These are phyloP conservation scores for Trichophyton verrucosum DNA, from an alignment of 2,329 filamentous ascomycete species.

Conservation along the genomic window DNA sequence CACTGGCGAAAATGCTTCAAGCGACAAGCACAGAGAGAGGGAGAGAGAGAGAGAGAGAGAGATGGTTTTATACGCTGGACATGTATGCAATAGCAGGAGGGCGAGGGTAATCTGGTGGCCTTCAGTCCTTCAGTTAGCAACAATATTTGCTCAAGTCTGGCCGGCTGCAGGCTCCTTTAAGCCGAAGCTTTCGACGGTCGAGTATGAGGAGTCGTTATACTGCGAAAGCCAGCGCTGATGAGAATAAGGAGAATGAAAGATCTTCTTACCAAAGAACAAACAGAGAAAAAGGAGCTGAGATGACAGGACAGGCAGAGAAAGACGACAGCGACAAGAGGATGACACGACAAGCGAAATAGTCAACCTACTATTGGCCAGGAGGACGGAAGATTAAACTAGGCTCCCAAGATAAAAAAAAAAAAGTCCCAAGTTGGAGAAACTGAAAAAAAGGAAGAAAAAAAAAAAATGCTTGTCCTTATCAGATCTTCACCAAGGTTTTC, in stretches of 20 bases:
- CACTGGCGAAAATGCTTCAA: background rate
- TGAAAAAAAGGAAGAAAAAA: background rate
- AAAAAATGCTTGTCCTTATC: background rate
- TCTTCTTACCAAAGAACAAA: background rate
- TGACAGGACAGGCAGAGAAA: background rate
- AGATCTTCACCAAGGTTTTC: background rate
- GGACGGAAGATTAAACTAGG: conserved; percentile 1
- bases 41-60: background rate
- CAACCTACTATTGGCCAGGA: background rate
- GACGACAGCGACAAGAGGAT: background rate
- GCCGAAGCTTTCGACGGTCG: background rate
- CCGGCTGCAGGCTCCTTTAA: background rate
- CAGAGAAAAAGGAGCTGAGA: background rate
- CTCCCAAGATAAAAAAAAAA: background rate
- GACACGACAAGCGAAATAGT: background rate
- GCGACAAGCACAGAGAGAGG: background rate
- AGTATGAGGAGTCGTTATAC: background rate
- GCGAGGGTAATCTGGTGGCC: background rate
- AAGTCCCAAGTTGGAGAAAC: too few species aligned
- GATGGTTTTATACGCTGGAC: background rate
- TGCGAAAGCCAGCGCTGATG: background rate
- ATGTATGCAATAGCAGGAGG: background rate
- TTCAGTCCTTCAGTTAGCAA: background rate
- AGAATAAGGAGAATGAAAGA: background rate
- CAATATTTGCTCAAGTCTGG: background rate